A percentile compares a stretch with the other conserved stretches of the same genome.
These are phyloP conservation scores for Silene latifolia DNA, from an alignment of 148 eudicot genomes.

Conservation along the genomic window DNA sequence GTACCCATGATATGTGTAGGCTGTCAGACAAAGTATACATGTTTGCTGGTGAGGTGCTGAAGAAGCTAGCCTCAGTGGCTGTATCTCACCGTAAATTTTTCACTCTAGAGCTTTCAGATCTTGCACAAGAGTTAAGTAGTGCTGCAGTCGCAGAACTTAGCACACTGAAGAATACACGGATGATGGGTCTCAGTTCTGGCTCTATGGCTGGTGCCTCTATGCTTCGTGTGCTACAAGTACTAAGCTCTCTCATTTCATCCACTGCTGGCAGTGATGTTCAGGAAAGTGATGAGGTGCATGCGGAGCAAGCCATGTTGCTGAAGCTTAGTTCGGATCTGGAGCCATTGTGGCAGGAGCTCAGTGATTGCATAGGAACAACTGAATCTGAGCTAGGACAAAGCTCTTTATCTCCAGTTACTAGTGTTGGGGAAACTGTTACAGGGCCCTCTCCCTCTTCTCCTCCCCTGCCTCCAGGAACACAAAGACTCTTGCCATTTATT, in stretches of 20 bases:
- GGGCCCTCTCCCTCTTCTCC: constrained; percentile 59
- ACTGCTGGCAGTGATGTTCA: constrained; percentile 33
- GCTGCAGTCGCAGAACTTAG: constrained; percentile 71
- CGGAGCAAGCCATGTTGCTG: constrained; percentile 56
- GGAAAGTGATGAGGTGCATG: constrained; percentile 48
- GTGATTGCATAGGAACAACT: constrained; percentile 80
- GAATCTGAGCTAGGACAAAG: constrained; percentile 70
- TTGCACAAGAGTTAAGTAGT: constrained; percentile 62
- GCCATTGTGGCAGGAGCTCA: constrained; percentile 87
- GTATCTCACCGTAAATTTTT: constrained; percentile 63
- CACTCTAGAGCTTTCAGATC: constrained; percentile 68
- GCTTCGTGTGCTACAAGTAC: constrained; percentile 85
- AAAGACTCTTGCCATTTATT: constrained; percentile 80
- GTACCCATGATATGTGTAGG: constrained; percentile 34
- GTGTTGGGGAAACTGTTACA: constrained; percentile 51
- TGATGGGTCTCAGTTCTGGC: constrained; percentile 91
- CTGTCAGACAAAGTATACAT: constrained; percentile 92
- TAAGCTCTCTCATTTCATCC: constrained; percentile 66
- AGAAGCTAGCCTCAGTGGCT: constrained; percentile 75
- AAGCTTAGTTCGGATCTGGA: constrained; percentile 70
- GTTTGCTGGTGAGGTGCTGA: constrained; percentile 80
- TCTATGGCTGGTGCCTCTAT: constrained; percentile 94
- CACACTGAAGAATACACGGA: constrained; percentile 68
- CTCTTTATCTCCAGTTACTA: constrained; percentile 44
- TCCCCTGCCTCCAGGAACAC: constrained; percentile 94